A percentile compares a stretch with the other conserved stretches of the same genome.
Evolutionary conservation across 768 basidiomycete species (phyloP).

Genomic region (Phallus indusiatus): DNA sequence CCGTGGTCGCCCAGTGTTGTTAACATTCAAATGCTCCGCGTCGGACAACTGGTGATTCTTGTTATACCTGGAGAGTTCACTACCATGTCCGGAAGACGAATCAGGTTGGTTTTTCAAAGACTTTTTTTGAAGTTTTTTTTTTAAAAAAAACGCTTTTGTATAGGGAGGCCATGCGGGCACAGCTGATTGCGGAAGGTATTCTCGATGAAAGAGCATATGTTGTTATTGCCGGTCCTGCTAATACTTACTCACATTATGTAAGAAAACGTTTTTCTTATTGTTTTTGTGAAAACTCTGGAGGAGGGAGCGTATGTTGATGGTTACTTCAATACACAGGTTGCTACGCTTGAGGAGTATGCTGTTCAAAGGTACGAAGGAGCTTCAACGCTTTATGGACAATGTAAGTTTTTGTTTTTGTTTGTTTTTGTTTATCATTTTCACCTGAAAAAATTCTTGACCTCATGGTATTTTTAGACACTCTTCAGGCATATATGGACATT

Average conservation of each 20-base stretch:
- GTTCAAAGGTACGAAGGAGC: conserved; percentile 77
- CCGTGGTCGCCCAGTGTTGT: conserved; percentile 68
- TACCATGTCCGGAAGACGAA: conserved; percentile 71
- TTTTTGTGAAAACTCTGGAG: neutral
- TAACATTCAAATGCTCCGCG: conserved; percentile 67
- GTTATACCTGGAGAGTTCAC: conserved; percentile 73
- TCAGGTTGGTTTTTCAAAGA: conserved; percentile 51
- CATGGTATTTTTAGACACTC: conserved; percentile 38
- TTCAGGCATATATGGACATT: conserved; percentile 75
- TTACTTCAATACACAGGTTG: conserved; percentile 8
- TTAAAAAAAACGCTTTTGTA: neutral
- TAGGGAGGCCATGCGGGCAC: conserved; percentile 58
- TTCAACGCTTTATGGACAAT: conserved; percentile 66
- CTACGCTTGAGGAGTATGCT: conserved; percentile 64
- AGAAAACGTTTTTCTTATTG: neutral
- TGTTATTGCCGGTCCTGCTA: conserved; percentile 74
- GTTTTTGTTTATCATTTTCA: neutral
- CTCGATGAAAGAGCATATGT: conserved; percentile 63
- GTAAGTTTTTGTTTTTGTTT: conserved; percentile 33
- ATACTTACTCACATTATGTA: conserved; percentile 69
- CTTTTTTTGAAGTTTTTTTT: too few species aligned
- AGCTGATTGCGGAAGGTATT: conserved; percentile 53
- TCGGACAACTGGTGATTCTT: conserved; percentile 67
- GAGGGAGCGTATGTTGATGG: too few species aligned
- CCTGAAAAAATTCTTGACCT: neutral